Percentiles rank a stretch among this genome's conserved stretches.
These are phyloP conservation scores for Sclerotinia subarctica DNA, from an alignment of 2,329 filamentous ascomycete genomes.

Conservation along the genomic window DNA sequence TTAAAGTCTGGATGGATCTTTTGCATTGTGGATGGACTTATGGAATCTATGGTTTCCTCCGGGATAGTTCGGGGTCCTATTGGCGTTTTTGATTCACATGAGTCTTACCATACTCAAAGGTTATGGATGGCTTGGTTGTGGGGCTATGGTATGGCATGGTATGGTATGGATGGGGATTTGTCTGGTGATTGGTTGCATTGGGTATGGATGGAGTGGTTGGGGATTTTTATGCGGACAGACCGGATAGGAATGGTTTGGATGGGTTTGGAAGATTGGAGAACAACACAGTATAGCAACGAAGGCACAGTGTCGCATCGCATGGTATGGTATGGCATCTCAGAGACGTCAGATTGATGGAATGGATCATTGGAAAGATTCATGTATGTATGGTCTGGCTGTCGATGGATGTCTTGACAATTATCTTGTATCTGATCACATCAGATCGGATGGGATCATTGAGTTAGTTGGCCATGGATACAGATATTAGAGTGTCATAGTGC, in stretches of 20 bases:
- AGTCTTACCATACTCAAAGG: conserved; percentile 7
- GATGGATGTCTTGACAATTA: background rate
- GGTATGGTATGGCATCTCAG: background rate
- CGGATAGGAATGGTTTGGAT: conserved; percentile 2
- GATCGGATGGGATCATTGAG: background rate
- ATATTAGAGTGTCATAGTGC: background rate
- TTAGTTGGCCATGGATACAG: background rate
- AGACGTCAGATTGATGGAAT: too few relatives aligned
- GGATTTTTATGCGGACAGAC: background rate
- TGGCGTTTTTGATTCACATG: conserved; percentile 18
- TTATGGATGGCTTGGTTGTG: conserved; percentile 9
- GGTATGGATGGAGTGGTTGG: conserved; percentile 17
- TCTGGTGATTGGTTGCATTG: conserved; percentile 13
- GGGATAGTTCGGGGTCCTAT: background rate
- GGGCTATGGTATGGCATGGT: background rate
- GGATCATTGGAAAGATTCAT: too few relatives aligned
- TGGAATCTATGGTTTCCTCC: background rate
- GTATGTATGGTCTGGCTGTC: background rate
- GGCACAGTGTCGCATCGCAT: background rate
- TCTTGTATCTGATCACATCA: conserved; percentile 1
- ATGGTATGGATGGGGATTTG: conserved; percentile 1
- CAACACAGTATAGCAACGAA: background rate
- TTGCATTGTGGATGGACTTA: background rate
- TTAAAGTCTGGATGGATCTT: conserved; percentile 19
- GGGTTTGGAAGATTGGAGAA: background rate